These are phyloP conservation scores for Starmerella apicola DNA, from an alignment of 805 yeast species.

Conservation along the genomic window DNA sequence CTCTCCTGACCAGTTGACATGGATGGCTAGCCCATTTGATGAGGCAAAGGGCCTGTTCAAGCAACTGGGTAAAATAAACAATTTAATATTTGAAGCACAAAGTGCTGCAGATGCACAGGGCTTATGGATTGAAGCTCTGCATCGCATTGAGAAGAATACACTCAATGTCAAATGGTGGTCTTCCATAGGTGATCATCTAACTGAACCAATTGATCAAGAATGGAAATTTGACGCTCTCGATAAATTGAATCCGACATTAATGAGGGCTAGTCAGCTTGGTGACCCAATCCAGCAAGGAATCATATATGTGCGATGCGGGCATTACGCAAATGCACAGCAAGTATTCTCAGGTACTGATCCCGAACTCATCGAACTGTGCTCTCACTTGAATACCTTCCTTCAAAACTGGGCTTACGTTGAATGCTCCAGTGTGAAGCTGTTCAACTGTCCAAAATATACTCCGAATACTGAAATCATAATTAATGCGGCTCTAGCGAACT, in stretches of 20 bases:
- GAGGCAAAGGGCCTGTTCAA: too few species aligned
- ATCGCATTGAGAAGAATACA: constrained; percentile 3
- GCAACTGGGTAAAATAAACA: too few species aligned
- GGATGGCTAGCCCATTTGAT: too few species aligned
- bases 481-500: constrained; percentile 12
- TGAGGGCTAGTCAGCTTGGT: background rate
- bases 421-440: background rate
- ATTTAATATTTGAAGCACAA: too few species aligned
- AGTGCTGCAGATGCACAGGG: too few species aligned
- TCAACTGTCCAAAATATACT: background rate
- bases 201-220: background rate
- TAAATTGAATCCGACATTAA: constrained; percentile 2
- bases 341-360: background rate
- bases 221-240: background rate
- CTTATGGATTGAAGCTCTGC: too few species aligned
- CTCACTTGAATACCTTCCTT: constrained; percentile 11
- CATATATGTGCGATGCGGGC: constrained; percentile 6
- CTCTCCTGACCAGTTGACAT: too few species aligned
- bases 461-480: background rate
- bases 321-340: constrained; percentile 10
- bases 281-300: constrained; percentile 5
- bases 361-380: constrained; percentile 1
- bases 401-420: constrained; percentile 10
- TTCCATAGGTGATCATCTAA: background rate
- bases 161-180: constrained; percentile 5